phyloP scores from a whole-genome alignment of 2,329 filamentous ascomycete genomes.

The Laburnicola sp. region DNA sequence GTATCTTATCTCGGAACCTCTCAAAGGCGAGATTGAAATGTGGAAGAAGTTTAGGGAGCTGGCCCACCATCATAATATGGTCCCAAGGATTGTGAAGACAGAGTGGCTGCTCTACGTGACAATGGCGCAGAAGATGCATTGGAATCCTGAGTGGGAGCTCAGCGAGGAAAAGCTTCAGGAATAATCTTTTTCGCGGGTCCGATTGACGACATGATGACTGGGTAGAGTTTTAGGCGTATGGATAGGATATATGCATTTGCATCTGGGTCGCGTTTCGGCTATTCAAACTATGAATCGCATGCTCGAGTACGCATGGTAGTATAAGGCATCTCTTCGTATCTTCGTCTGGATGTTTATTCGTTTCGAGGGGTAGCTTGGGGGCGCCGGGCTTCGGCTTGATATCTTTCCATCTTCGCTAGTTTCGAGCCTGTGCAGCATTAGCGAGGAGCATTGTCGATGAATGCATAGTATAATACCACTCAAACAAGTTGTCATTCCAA shows the following conservation, averaged over 20 bases:
- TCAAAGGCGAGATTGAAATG: slow-evolving; percentile 69
- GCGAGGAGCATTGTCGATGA: not conserved
- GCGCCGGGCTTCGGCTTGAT: not conserved
- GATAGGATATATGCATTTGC: slow-evolving; percentile 12
- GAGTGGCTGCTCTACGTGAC: slow-evolving; percentile 91
- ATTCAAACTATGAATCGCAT: not conserved
- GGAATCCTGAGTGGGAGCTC: slow-evolving; percentile 40
- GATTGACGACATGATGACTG: not conserved
- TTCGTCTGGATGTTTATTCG: not conserved
- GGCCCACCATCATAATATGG: slow-evolving; percentile 76
- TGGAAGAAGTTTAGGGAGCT: slow-evolving; percentile 82
- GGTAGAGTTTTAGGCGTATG: slow-evolving; percentile 21
- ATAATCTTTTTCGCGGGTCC: not conserved
- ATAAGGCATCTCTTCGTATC: no score
- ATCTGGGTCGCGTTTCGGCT: slow-evolving; percentile 17
- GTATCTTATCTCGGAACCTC: slow-evolving; percentile 74
- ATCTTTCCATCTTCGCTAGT: not conserved
- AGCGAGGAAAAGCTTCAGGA: slow-evolving; percentile 29
- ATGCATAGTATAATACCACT: not conserved
- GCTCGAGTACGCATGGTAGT: not conserved
- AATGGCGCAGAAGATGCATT: slow-evolving; percentile 76
- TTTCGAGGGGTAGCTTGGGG: slow-evolving; percentile 5
- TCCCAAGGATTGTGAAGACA: slow-evolving; percentile 75
- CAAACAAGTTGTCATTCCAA: not conserved
- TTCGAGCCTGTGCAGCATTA: slow-evolving; percentile 2